These are phyloP conservation scores for Carex arenaria DNA, from an alignment of 202 grass and related monocot species.

Conservation along the genomic window DNA sequence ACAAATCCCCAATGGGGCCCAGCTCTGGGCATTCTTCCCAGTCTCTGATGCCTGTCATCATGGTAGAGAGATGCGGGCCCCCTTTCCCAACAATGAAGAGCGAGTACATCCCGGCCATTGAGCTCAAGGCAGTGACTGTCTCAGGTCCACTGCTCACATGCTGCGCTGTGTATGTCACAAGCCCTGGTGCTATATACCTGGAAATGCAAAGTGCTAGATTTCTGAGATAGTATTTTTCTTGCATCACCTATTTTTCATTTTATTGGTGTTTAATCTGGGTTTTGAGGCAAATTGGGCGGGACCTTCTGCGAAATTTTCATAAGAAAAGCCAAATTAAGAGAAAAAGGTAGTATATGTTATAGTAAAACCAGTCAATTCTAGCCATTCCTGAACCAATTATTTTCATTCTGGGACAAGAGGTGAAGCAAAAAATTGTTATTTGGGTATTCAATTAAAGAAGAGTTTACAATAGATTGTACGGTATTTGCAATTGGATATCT, in stretches of 20 bases:
- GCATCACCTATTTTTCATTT: background rate
- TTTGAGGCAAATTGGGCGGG: background rate
- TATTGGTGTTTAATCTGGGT: no score
- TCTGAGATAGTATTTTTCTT: background rate
- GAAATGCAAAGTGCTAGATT: background rate
- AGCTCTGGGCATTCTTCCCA: slow-evolving; percentile 58
- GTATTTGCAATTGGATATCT: background rate
- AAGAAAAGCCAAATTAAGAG: background rate
- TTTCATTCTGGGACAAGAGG: background rate
- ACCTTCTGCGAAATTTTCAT: background rate
- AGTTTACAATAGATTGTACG: background rate
- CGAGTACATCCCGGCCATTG: slow-evolving; percentile 51
- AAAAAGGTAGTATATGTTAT: background rate
- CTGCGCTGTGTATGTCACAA: slow-evolving; percentile 38
- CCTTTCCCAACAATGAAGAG: slow-evolving; percentile 51
- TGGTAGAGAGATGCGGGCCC: background rate
- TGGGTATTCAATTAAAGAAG: background rate
- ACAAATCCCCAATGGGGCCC: slow-evolving; percentile 54
- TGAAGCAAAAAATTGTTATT: background rate
- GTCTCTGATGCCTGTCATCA: slow-evolving; percentile 46
- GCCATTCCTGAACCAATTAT: background rate
- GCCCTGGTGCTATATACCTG: slow-evolving; percentile 35
- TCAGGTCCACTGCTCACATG: slow-evolving; percentile 42
- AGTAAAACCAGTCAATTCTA: background rate
- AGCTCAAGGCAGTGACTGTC: slow-evolving; percentile 29